Evolutionary conservation across 1,139 yeast species (phyloP).

Genomic region (Scheffersomyces insectosa): DNA sequence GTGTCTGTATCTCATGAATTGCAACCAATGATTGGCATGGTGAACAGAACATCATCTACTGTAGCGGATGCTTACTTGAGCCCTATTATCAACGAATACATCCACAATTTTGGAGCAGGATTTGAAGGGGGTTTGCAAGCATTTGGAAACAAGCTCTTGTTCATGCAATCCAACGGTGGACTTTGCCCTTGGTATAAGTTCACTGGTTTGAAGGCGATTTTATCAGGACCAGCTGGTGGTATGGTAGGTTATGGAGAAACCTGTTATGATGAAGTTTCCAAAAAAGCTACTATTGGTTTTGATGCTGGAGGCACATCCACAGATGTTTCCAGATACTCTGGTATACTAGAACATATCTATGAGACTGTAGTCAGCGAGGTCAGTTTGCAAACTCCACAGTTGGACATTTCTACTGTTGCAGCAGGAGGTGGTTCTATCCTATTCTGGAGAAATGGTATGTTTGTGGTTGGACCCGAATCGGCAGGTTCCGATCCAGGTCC

Average conservation of each 20-base stretch:
- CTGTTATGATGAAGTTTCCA: constrained; percentile 32
- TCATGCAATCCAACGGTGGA: constrained; percentile 53
- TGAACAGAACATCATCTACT: constrained; percentile 44
- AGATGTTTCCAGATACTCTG: constrained; percentile 46
- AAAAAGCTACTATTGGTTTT: constrained; percentile 44
- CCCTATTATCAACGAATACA: constrained; percentile 36
- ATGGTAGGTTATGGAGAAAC: constrained; percentile 52
- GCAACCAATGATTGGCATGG: constrained; percentile 49
- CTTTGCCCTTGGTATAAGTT: constrained; percentile 50
- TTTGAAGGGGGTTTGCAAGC: constrained; percentile 46
- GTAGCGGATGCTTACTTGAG: constrained; percentile 49
- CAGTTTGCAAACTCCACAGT: constrained; percentile 45
- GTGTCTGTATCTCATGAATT: constrained; percentile 43
- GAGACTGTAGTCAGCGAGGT: constrained; percentile 48
- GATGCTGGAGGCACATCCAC: constrained; percentile 53
- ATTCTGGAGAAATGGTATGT: constrained; percentile 47
- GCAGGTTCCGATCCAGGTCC: constrained; percentile 53
- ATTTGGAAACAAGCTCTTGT: constrained; percentile 42
- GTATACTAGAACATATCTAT: constrained; percentile 41
- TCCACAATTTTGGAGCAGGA: constrained; percentile 40
- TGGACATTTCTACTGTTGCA: constrained; percentile 49
- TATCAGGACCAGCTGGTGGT: constrained; percentile 55
- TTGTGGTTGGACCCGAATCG: constrained; percentile 49
- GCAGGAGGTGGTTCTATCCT: constrained; percentile 52
- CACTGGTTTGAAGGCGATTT: constrained; percentile 47